Evolutionary conservation across 2,329 filamentous ascomycete species (phyloP), one percentile per base, ranked within the genome.

Genomic region (Alternaria gansuensis): DNA sequence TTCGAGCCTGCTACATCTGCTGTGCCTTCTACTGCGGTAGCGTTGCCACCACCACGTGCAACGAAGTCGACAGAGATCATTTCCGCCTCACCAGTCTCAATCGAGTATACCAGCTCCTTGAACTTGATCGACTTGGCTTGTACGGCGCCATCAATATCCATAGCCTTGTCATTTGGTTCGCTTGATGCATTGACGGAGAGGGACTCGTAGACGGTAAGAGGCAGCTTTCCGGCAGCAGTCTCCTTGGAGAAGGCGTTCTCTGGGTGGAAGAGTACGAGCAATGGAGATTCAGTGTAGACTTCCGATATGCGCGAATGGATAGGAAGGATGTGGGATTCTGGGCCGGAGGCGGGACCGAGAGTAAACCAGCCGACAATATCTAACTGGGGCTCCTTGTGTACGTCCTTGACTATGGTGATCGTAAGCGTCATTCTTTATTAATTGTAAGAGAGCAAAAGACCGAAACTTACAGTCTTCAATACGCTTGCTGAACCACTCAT

Each of bases 21-120:
- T 69, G 59, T 75, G 67, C 72, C 79, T 70, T 69, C 73, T 1
- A 75, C 75, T 31, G 87, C 87, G 10, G 90, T 88, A 24, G 93
- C 93, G 71, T 91, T 94, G 46, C 91, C 91, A 45, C 90, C 91
- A 37, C 91, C 92, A 51, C 89, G 88, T 0, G 94, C 93, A 21
- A 99, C 90, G 66, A 93, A 96, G 77, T 97, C 93, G 71, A 99
- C 91, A 67, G 91, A 91, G 66, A 99, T 98, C 93, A 97, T 97
- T 78, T 99, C 95, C 1, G 93, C 93, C 77, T 98, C 93, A 9
- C 92, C 92, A 0, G 93, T 97, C 79, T 98, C 95, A 2, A 98
- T 88, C 0, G 90, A 90, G 77, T 95, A 98, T 2, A 90, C 87
- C 9, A 98, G 79, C 73, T 96, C 90, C 59, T 89, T 87, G 78